Percentiles rank a stretch among this genome's conserved stretches.
Evolutionary conservation across 2,329 filamentous ascomycete species (phyloP).

Genomic region (Microdochium nivale): DNA sequence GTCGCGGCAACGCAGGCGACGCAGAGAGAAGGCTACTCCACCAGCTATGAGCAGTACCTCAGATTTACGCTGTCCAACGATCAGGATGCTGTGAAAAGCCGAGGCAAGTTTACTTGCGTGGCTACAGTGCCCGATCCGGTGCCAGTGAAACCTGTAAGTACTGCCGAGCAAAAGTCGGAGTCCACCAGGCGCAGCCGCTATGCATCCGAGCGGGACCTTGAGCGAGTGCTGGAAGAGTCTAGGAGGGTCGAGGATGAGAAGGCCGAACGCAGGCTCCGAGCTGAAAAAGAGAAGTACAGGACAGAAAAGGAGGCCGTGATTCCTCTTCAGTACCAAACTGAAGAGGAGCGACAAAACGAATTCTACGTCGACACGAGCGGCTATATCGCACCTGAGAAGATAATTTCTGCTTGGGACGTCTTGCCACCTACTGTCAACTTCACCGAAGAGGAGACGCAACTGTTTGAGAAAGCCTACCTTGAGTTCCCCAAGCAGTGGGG

Average conservation of each 20-base stretch:
- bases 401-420: slow-evolving; percentile 63
- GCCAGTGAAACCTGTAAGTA: slow-evolving; percentile 27
- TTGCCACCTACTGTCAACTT: slow-evolving; percentile 69
- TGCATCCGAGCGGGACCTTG: slow-evolving; percentile 64
- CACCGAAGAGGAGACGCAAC: slow-evolving; percentile 57
- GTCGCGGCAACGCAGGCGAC: slow-evolving; percentile 28
- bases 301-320: slow-evolving; percentile 70
- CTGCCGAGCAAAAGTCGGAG: slow-evolving; percentile 47
- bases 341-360: slow-evolving; percentile 47
- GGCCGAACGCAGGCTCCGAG: slow-evolving; percentile 55
- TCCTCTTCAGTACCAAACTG: slow-evolving; percentile 59
- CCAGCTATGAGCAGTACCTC: slow-evolving; percentile 42
- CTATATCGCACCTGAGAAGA: slow-evolving; percentile 53
- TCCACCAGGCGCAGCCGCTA: slow-evolving; percentile 43
- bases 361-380: slow-evolving; percentile 60
- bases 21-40: slow-evolving; percentile 31
- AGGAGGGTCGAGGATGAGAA: slow-evolving; percentile 62
- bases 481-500: slow-evolving; percentile 79
- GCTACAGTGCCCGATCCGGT: slow-evolving; percentile 23
- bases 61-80: slow-evolving; percentile 48
- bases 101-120: slow-evolving; percentile 41
- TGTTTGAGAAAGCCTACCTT: slow-evolving; percentile 67
- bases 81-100: slow-evolving; percentile 43
- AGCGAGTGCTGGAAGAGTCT: slow-evolving; percentile 64
- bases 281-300: slow-evolving; percentile 61